Evolutionary conservation across 2,329 filamentous ascomycete genomes (phyloP), one percentile per base, ranked within the genome.

Genomic region (Epicoccum nigrum): DNA sequence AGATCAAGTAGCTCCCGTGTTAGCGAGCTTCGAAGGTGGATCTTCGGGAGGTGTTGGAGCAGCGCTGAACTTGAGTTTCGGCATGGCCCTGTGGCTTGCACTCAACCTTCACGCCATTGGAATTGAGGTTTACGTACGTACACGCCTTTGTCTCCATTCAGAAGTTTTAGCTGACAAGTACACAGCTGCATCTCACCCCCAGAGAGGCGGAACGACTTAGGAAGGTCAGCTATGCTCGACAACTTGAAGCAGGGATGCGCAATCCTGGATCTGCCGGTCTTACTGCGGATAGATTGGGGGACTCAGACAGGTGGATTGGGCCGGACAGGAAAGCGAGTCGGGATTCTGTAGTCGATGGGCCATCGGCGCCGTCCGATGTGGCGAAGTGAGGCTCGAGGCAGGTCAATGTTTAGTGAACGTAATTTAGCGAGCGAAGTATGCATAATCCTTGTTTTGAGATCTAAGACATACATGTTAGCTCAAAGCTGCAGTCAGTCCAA

Each of bases 221-320:
- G 9, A 72, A 76, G n/a, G 74, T 86, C 1, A 82, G 79, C 4
- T 84, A 83, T 57, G 76, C 83, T 60, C 73, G 77, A 28, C 83
- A 86, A 57, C 52, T 83, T 8, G 80, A 81, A 54, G 77, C 79
- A 2, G 83, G 83, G 0, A 76, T 80, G 68, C 74, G 64, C 33
- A 72, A 76, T 17, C 77, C 82, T 0, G 64, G 65, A 7, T 62
- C 54, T 13, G 60, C 63, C 1, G 67, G 65, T 4, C 51, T 68
- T 30, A 64, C 59, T 13, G 51, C 50, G 11, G 60, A 70, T 46
- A 55, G 59, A 5, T 31, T 69, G n/a, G 66, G 66, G 3, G 68
- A 69, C 54, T 55, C 60, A 15, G 59, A 65, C 12, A 44, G 20
- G 49, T 69, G 64, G 61, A 12, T 2, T 20, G 15, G 12, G 1